Base-by-base conservation (phyloP, 2,329 filamentous ascomycete genomes). In the Hymenoscyphus occultus region DNA sequence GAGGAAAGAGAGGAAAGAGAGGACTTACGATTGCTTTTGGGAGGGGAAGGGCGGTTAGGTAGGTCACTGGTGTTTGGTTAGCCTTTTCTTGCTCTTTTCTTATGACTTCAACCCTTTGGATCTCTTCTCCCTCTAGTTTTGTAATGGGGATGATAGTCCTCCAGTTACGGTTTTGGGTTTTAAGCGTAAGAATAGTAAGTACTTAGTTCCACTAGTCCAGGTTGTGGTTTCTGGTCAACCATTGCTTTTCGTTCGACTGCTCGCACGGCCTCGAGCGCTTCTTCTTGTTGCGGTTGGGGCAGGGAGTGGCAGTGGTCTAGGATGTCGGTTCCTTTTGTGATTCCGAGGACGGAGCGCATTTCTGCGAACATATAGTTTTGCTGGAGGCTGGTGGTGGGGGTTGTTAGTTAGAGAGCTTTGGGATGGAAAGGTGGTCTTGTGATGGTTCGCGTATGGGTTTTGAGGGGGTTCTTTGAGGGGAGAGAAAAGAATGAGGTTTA, bases 291-390 rank as follows among this genome's bases (percentile, higher is more conserved):
- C 0, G 78, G 72, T 3, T 83, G 81, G 0, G 93, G 87, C 0
- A 98, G 87, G 2, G 82, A 79, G 75, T 93, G 89, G 75, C 97
- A 88, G 79, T 98, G 91, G 67, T 93, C 89, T 54, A 99, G 88
- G 75, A 99, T 98, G 78, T 99, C 95, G 73, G 82, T 80, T 42
- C 81, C 78, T 75, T 89, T 90, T 68, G 86, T 76, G 71, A 98
- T 97, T 60, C 81, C 82, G 16, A 98, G 84, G 7, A 86, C 89
- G 14, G 80, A 75, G 69, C 89, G 89, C 94, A 99, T 98, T 74
- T 96, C 84, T 22, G 79, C 77, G 78, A 98, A 98, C 94, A 98
- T 99, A 83, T 97, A 92, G 71, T 90, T 95, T 78, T 98, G 94
- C 0, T 94, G 94, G 65, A 93, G 81, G 76, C 93, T 96, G 68